Evolutionary conservation across 208 protist genomes (phyloP).

Genomic region (Strigomonas culicis): DNA sequence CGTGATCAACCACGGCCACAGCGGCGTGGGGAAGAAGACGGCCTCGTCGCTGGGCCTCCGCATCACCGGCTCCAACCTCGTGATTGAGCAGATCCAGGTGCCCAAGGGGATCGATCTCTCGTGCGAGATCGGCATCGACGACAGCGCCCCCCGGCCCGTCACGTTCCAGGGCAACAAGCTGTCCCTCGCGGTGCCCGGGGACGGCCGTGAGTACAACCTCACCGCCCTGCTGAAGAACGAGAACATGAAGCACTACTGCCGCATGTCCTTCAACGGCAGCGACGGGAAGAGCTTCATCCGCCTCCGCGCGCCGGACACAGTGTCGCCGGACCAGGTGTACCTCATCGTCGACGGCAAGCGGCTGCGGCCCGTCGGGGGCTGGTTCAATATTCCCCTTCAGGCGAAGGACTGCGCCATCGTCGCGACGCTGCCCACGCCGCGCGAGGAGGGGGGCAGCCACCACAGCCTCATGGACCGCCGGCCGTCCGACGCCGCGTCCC

Average conservation of each 20-base stretch:
- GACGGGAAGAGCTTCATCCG: conserved; percentile 50
- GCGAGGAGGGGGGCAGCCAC: not conserved
- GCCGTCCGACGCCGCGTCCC: not conserved
- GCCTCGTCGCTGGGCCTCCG: conserved; percentile 49
- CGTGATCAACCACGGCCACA: conserved; percentile 80
- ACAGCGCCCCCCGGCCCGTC: conserved; percentile 39
- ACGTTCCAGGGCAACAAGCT: conserved; percentile 22
- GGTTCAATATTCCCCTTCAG: conserved; percentile 63
- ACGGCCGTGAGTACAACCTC: conserved; percentile 74
- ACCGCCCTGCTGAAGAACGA: conserved; percentile 45
- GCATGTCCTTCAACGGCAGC: conserved; percentile 66
- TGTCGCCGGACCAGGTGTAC: conserved; percentile 27
- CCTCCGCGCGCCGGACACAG: conserved; percentile 47
- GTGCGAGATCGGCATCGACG: conserved; percentile 71
- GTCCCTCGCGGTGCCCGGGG: conserved; percentile 59
- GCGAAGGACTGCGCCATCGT: conserved; percentile 55
- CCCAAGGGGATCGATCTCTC: conserved; percentile 39
- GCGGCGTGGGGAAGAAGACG: conserved; percentile 32
- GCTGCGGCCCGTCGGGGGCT: conserved; percentile 42
- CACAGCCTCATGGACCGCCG: not conserved
- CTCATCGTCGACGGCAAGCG: conserved; percentile 52
- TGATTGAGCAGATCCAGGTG: conserved; percentile 67
- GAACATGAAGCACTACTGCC: conserved; percentile 53
- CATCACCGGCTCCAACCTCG: conserved; percentile 70
- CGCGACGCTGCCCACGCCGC: conserved; percentile 11